Evolutionary conservation across 495 filamentous ascomycete species (phyloP), one percentile per base, ranked within the genome.

Genomic region (Aspergillus funiculosus): DNA sequence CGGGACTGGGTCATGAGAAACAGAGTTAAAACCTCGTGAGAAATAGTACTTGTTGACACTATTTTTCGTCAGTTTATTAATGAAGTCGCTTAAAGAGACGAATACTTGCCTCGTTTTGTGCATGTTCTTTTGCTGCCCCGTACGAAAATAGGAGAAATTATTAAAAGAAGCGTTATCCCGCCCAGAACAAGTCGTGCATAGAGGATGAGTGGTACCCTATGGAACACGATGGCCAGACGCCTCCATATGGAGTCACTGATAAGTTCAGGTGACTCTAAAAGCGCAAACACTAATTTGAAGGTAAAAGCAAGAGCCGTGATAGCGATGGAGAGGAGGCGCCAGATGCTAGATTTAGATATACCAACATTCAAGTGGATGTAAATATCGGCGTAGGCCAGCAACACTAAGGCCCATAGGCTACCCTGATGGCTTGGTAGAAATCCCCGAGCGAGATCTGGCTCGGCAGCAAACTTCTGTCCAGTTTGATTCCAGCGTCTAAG

Each of bases 401-500:
- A 62, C 13, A 95, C 74, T 15, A 94, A 65, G n/a, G 53, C 54
- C 91, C 92, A 98, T 7, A 98, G 73, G 1, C 83, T 39, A 15
- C 67, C 43, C 1, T 75, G 79, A 51, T 86, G 75, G 1, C 63
- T 58, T 25, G 78, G 65, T 15, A 96, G 68, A 52, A 85, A 83
- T 6, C 52, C 70, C 26, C 79, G 81, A 43, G 83, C 82, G 39
- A 95, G 92, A 57, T 95, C 90, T 37, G 88, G 79, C 38, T 83
- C 85, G 10, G 88, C 91, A 11, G 92, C 81, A 52, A 86, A 86
- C 49, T 99, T 99, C 53, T 95, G 89, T 17, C 92, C 92, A 0
- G 92, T 97, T 61, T 96, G 92, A 60, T 96, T 96, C 90, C 91
- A 99, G 27, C 81, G 73, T 32, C 86, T 69, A 30, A 82, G 54